Evolutionary conservation across 176 grass and related monocot genomes (phyloP).

Genomic region (Aegilops umbellulata): DNA sequence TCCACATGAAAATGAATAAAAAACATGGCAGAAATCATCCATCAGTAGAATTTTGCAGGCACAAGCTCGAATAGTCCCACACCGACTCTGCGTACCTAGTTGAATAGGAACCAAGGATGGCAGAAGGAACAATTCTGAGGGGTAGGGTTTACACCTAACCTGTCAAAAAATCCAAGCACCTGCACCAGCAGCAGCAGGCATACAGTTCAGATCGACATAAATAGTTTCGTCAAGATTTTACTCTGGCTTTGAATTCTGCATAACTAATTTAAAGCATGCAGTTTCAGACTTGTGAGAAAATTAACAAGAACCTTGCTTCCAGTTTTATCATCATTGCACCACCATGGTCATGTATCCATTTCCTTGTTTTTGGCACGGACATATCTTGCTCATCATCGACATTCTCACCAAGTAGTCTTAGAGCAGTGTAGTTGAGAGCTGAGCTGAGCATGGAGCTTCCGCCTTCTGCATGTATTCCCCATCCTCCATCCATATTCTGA

Average conservation of each 20-base stretch:
- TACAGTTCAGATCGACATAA: background rate
- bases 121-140: constrained; percentile 62
- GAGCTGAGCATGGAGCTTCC: constrained; percentile 64
- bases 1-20: no score
- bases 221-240: background rate
- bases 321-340: constrained; percentile 43
- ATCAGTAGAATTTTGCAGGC: no score
- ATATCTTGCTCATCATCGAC: constrained; percentile 30
- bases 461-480: constrained; percentile 63
- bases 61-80: no score
- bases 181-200: constrained; percentile 14
- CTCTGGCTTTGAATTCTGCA: background rate
- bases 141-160: constrained; percentile 66
- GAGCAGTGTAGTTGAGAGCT: constrained; percentile 54
- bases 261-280: background rate
- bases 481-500: constrained; percentile 71
- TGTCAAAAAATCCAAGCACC: constrained; percentile 76
- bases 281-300: background rate
- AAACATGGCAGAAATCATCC: no score
- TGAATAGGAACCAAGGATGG: constrained; percentile 69
- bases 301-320: no score
- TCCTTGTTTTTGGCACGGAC: constrained; percentile 49
- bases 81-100: constrained; percentile 38
- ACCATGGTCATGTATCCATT: constrained; percentile 66
- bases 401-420: constrained; percentile 59